These are phyloP conservation scores for Chalciporus pseudorubinellus DNA, from an alignment of 768 basidiomycete species.

Conservation along the genomic window DNA sequence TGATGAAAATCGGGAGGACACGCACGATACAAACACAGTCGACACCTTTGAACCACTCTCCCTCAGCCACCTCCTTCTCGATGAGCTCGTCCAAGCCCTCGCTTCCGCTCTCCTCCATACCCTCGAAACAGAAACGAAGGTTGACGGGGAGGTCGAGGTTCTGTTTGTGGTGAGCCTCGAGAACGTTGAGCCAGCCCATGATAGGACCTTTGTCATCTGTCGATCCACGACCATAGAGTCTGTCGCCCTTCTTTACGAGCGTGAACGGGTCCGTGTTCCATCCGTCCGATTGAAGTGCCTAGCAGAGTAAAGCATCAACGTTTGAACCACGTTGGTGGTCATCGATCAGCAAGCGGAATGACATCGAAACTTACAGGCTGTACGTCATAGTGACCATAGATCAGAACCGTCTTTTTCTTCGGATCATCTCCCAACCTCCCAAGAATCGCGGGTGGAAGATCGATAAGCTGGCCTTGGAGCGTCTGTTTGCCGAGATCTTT, in stretches of 20 bases:
- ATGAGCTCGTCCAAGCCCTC: conserved; percentile 91
- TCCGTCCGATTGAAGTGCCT: conserved; percentile 62
- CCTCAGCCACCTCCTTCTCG: conserved; percentile 62
- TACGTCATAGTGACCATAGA: conserved; percentile 96
- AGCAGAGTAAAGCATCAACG: background rate
- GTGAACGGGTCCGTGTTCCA: conserved; percentile 88
- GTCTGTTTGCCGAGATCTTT: conserved; percentile 76
- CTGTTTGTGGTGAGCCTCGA: conserved; percentile 75
- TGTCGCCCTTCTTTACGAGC: conserved; percentile 53
- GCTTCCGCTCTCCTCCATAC: conserved; percentile 95
- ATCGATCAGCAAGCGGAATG: background rate
- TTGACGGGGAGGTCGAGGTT: conserved; percentile 81
- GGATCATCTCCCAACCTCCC: conserved; percentile 80
- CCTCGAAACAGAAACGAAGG: conserved; percentile 89
- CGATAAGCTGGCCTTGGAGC: conserved; percentile 66
- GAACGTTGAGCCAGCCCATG: conserved; percentile 84
- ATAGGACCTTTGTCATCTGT: conserved; percentile 92
- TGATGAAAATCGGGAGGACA: conserved; percentile 4
- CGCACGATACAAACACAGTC: conserved; percentile 92
- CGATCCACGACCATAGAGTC: conserved; percentile 81
- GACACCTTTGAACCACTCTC: conserved; percentile 79
- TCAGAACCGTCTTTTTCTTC: conserved; percentile 87
- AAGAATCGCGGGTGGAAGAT: conserved; percentile 81
- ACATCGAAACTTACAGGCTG: conserved; percentile 62
- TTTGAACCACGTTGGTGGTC: background rate